Evolutionary conservation across 2,329 filamentous ascomycete genomes (phyloP).

Genomic region (Cercospora sp.): DNA sequence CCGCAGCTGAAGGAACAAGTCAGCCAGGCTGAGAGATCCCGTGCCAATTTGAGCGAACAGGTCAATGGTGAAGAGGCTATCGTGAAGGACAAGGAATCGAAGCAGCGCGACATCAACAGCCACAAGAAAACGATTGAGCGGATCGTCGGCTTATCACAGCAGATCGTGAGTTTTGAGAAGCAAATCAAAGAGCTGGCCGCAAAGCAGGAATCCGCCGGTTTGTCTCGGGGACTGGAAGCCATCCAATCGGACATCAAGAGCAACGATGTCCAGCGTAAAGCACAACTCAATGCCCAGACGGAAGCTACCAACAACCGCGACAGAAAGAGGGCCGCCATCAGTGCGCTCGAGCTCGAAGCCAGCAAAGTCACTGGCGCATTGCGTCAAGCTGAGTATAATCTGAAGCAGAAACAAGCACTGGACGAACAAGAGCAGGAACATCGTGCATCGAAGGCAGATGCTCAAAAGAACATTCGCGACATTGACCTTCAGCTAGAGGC

Average conservation of each 20-base stretch:
- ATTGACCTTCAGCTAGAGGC: conserved; percentile 71
- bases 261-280: conserved; percentile 66
- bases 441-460: conserved; percentile 66
- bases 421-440: conserved; percentile 71
- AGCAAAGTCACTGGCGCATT: conserved; percentile 75
- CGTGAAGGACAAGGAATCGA: conserved; percentile 63
- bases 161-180: conserved; percentile 68
- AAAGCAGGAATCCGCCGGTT: conserved; percentile 69
- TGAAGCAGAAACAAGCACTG: conserved; percentile 78
- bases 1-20: conserved; percentile 67
- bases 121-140: conserved; percentile 73
- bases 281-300: conserved; percentile 62
- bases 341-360: conserved; percentile 67
- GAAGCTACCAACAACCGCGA: conserved; percentile 72
- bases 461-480: conserved; percentile 68
- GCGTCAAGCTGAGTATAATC: conserved; percentile 66
- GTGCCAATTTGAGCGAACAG: conserved; percentile 43
- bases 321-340: conserved; percentile 67
- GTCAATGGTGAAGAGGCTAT: conserved; percentile 66
- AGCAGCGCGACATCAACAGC: conserved; percentile 71
- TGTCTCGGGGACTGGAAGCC: conserved; percentile 73
- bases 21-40: conserved; percentile 49
- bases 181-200: conserved; percentile 75
- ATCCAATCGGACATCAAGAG: conserved; percentile 75
- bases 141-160: conserved; percentile 70